Percentiles rank a stretch among this genome's conserved stretches.
Conservation (phyloP, 306 rosid genomes). For the Cucurbita argyrosperma region DNA sequence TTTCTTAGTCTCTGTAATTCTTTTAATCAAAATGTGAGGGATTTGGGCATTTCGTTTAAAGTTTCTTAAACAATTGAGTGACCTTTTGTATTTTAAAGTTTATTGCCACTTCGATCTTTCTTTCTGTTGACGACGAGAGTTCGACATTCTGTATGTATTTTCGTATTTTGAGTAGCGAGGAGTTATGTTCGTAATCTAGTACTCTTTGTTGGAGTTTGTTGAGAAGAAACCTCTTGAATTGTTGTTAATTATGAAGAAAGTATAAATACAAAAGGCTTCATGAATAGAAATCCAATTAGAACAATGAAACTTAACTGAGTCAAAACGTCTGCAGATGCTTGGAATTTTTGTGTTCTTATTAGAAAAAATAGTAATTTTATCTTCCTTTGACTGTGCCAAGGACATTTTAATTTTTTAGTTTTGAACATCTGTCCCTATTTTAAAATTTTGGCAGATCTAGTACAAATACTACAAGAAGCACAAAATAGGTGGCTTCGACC, state of each 20-base stretch:
- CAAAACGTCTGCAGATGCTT: not conserved
- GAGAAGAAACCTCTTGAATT: not conserved
- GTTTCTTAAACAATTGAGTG: conserved; percentile 20
- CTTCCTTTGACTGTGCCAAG: not conserved
- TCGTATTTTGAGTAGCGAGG: not conserved
- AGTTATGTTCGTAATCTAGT: not conserved
- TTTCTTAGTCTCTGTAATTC: not conserved
- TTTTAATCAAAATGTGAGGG: not conserved
- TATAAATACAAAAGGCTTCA: not conserved
- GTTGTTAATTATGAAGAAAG: not conserved
- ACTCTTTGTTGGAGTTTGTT: not conserved
- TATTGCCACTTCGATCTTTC: not conserved
- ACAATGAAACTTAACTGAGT: not conserved
- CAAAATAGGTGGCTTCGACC: conserved; percentile 63
- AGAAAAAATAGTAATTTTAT: not conserved
- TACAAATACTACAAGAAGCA: conserved; percentile 33
- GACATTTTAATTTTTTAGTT: not conserved
- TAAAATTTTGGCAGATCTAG: not conserved
- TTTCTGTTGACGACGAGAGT: not conserved
- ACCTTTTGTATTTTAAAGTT: not conserved
- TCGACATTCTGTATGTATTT: not conserved
- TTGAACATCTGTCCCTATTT: not conserved
- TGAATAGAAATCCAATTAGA: not conserved
- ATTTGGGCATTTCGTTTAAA: not conserved
- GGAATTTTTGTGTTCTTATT: not conserved